Percentiles rank a stretch among this genome's conserved stretches.
These are phyloP conservation scores for Penicillium arizonense DNA, from an alignment of 495 filamentous ascomycete species.

Conservation along the genomic window DNA sequence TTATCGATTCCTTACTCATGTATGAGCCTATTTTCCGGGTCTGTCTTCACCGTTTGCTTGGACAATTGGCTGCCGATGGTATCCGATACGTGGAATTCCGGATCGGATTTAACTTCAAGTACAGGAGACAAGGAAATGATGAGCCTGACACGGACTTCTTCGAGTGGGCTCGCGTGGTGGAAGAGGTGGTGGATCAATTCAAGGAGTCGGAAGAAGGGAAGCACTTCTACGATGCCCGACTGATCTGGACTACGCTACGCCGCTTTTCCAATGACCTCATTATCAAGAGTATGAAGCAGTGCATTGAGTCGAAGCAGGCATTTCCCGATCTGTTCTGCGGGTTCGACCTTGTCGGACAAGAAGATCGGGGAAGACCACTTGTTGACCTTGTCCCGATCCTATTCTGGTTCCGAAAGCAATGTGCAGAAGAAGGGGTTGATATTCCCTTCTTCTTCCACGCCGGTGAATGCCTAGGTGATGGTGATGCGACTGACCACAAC, in stretches of 20 bases:
- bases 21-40: slow-evolving; percentile 90
- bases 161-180: slow-evolving; percentile 66
- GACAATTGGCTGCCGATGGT: slow-evolving; percentile 69
- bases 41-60: slow-evolving; percentile 67
- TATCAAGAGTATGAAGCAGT: slow-evolving; percentile 77
- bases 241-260: slow-evolving; percentile 84
- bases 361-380: slow-evolving; percentile 73
- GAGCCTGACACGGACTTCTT: slow-evolving; percentile 58
- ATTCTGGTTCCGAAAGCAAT: slow-evolving; percentile 89
- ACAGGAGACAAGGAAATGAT: slow-evolving; percentile 57
- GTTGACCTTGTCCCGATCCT: slow-evolving; percentile 75
- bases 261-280: slow-evolving; percentile 60
- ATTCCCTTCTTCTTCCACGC: slow-evolving; percentile 98
- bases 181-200: slow-evolving; percentile 79
- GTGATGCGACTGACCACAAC: slow-evolving; percentile 73
- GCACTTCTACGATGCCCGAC: slow-evolving; percentile 77
- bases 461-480: slow-evolving; percentile 79
- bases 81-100: slow-evolving; percentile 76
- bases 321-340: slow-evolving; percentile 81
- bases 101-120: slow-evolving; percentile 59
- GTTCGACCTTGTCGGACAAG: slow-evolving; percentile 86
- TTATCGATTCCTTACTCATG: slow-evolving; percentile 70
- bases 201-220: slow-evolving; percentile 65
- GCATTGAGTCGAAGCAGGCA: slow-evolving; percentile 73
- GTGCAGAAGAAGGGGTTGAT: slow-evolving; percentile 71